Base-by-base conservation (phyloP, 129 eudicot species). In the Erigeron canadensis region DNA sequence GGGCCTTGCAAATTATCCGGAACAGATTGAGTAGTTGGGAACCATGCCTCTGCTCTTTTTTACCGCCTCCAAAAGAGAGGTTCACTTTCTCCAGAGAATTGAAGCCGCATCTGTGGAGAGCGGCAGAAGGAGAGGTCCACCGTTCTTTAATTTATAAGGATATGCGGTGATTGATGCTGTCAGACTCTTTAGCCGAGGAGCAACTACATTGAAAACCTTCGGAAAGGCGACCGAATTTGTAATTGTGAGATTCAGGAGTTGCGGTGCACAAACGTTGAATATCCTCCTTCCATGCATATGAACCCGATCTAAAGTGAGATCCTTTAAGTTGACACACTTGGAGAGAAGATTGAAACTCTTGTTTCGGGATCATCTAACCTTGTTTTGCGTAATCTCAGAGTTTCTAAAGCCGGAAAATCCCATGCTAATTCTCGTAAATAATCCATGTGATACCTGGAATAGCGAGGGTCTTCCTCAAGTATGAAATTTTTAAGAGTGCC, bases 401-500 rank as follows among this genome's bases (percentile, higher is more conserved):
- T 56, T 40, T 58, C 59, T 57, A 71, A 43, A 40, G 51, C 65
- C 39, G 65, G 66, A 71, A 18, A 19, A 55, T 71, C 65, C 75
- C 75, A 71, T 6, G 37, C 65, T n/a, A 19, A 47, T 23, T 47
- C 18, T 55, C 17, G 18, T 38, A 60, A 10, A 19, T 1, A 18
- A 4, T 16, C 4, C 12, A 4, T 10, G n/a, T n/a, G n/a, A n/a
- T n/a, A n/a, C 19, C 2, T 6, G 8, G 0, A 2, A 60, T 4
- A 28, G 8, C 19, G 1, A 60, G 8, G 13, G 37, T 60, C 10
- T 28, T 8, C 5, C n/a, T 37, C 65, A 60, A 28, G 65, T 42
- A 43, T 28, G 41, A 60, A 19, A 60, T 37, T 44, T 60, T 60
- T 60, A 43, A 34, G 43, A 11, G 43, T 34, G 42, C 28, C 44